Evolutionary conservation across 2,329 filamentous ascomycete species (phyloP).

Genomic region (Aspergillus intermedius): DNA sequence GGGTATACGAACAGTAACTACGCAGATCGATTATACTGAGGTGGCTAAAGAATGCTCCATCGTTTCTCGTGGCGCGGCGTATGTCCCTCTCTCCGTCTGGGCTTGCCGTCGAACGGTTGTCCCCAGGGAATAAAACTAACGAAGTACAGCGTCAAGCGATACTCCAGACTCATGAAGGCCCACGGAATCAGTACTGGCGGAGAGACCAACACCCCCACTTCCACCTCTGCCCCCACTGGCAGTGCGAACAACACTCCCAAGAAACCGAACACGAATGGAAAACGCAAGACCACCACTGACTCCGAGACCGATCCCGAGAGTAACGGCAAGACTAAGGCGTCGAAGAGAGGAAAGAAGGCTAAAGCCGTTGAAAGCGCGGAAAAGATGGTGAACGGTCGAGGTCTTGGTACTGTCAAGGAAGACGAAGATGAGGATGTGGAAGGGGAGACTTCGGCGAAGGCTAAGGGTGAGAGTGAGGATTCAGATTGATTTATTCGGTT

Average conservation of each 20-base stretch:
- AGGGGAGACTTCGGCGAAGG: neutral
- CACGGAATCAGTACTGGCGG: conserved; percentile 41
- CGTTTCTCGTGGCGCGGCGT: conserved; percentile 63
- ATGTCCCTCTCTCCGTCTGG: conserved; percentile 34
- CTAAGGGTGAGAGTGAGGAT: neutral
- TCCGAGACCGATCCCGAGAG: neutral
- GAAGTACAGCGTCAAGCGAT: conserved; percentile 56
- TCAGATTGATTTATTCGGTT: neutral
- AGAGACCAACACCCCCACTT: conserved; percentile 10
- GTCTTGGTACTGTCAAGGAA: neutral
- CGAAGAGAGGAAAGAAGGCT: conserved; percentile 13
- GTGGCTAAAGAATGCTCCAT: conserved; percentile 61
- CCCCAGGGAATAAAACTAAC: neutral
- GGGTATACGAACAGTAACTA: conserved; percentile 23
- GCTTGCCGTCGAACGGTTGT: neutral
- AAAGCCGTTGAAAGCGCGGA: conserved; percentile 7
- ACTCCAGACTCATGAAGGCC: conserved; percentile 59
- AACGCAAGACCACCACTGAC: conserved; percentile 2
- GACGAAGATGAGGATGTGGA: neutral
- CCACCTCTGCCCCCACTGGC: conserved; percentile 10
- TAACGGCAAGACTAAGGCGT: neutral
- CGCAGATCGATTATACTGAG: conserved; percentile 54
- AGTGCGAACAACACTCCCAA: conserved; percentile 1
- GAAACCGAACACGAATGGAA: conserved; percentile 11
- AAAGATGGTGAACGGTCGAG: neutral